These are phyloP conservation scores for Alternaria ventricosa DNA, from an alignment of 2,329 filamentous ascomycete species.

Conservation along the genomic window DNA sequence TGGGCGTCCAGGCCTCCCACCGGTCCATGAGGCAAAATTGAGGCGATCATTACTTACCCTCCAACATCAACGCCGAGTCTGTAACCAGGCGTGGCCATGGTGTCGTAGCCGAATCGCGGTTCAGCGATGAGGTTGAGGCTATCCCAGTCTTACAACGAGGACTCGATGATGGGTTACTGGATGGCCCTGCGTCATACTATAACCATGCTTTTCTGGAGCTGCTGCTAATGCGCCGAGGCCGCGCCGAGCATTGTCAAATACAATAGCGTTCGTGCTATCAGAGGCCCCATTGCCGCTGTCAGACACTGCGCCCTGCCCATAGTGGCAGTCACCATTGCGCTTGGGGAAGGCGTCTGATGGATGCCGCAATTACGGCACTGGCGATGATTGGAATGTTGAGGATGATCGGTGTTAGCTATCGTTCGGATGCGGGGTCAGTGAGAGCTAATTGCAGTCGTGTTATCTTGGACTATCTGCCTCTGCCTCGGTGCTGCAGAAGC, in stretches of 20 bases:
- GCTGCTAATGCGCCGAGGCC: slow-evolving; percentile 7
- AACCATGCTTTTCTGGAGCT: slow-evolving; percentile 13
- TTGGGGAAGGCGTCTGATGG: not conserved
- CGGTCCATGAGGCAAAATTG: not conserved
- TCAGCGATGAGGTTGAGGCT: not conserved
- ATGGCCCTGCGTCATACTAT: slow-evolving; percentile 15
- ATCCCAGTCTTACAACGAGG: not conserved
- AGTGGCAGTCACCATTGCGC: not conserved
- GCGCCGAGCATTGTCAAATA: slow-evolving; percentile 6
- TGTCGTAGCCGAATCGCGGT: not conserved
- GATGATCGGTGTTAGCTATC: not conserved
- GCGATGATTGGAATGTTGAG: not conserved
- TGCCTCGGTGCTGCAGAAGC: not conserved
- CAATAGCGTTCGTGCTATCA: not conserved
- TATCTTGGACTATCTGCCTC: not conserved
- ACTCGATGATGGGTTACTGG: not conserved
- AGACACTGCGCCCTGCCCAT: not conserved
- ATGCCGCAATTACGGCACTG: not conserved
- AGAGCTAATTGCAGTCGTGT: not conserved
- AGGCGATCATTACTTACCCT: slow-evolving; percentile 32
- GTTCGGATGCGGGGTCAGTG: slow-evolving; percentile 2
- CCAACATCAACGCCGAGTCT: slow-evolving; percentile 45
- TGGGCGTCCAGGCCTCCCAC: not conserved
- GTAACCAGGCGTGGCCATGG: slow-evolving; percentile 29
- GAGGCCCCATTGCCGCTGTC: not conserved